These are phyloP conservation scores for Amaranthus hypochondriacus DNA, from an alignment of 148 eudicot species.

Conservation along the genomic window DNA sequence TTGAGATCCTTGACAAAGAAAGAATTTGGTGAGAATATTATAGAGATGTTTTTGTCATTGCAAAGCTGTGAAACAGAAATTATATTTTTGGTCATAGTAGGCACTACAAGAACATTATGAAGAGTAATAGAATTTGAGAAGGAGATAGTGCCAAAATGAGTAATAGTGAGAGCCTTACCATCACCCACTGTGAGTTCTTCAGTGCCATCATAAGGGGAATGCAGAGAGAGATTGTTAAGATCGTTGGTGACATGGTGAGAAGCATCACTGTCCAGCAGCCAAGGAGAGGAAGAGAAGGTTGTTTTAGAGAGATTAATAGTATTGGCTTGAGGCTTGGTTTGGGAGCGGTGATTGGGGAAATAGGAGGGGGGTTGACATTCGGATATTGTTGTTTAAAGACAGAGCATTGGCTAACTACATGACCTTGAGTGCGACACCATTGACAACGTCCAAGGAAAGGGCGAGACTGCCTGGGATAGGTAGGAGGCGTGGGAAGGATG, in stretches of 20 bases:
- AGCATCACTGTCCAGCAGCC: slow-evolving; percentile 14
- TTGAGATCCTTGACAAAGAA: too few species aligned
- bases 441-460: background rate
- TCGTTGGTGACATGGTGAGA: slow-evolving; percentile 11
- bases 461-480: background rate
- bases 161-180: background rate
- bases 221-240: background rate
- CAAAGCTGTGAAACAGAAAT: too few species aligned
- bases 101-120: too few species aligned
- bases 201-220: slow-evolving; percentile 17
- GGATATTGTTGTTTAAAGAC: background rate
- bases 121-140: too few species aligned
- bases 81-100: too few species aligned
- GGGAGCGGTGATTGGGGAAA: too few species aligned
- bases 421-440: background rate
- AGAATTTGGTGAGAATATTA: too few species aligned
- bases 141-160: slow-evolving; percentile 4
- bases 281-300: background rate
- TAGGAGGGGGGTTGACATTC: background rate
- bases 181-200: slow-evolving; percentile 20
- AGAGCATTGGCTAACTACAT: background rate
- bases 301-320: background rate
- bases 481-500: background rate
- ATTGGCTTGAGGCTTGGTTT: background rate
- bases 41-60: too few species aligned